A percentile compares a stretch with the other conserved stretches of the same genome.
Evolutionary conservation across 495 filamentous ascomycete species (phyloP).

Genomic region (Trichoderma asperelloides): DNA sequence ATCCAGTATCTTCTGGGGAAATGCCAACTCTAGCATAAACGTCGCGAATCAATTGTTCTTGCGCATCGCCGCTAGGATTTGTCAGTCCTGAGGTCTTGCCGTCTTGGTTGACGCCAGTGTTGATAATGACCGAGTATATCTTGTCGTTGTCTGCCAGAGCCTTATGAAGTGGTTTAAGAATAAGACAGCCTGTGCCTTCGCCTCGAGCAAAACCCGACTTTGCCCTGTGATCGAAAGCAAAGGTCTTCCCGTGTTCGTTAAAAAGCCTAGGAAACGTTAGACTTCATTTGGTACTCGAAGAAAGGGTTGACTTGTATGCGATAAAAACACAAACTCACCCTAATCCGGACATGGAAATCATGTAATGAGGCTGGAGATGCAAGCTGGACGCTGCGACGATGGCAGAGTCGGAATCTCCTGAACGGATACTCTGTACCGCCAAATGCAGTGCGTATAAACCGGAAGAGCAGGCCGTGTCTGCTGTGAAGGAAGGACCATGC

Average conservation of each 20-base stretch:
- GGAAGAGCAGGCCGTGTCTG: constrained; percentile 42
- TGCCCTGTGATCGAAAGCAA: constrained; percentile 52
- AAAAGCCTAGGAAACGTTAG: constrained; percentile 45
- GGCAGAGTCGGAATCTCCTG: constrained; percentile 30
- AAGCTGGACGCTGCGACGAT: constrained; percentile 32
- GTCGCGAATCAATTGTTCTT: constrained; percentile 40
- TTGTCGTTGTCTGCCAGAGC: constrained; percentile 48
- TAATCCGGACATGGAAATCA: constrained; percentile 20
- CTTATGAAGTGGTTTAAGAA: constrained; percentile 52
- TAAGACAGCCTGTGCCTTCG: constrained; percentile 50
- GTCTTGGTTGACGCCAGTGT: constrained; percentile 51
- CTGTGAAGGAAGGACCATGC: constrained; percentile 25
- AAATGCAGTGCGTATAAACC: constrained; percentile 31
- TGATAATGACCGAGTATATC: constrained; percentile 54
- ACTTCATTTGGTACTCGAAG: constrained; percentile 6
- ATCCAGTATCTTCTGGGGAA: constrained; percentile 34
- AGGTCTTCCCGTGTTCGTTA: constrained; percentile 52
- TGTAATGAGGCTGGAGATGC: constrained; percentile 10
- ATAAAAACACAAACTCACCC: not conserved
- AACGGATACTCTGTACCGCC: constrained; percentile 32
- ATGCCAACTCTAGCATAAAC: constrained; percentile 35
- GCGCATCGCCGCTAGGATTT: constrained; percentile 46
- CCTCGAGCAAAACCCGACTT: constrained; percentile 55
- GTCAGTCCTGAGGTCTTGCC: constrained; percentile 52
- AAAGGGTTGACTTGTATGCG: not conserved